These are phyloP conservation scores for Elongisporangium prolatum DNA, from an alignment of 352 stramenopile genomes.

Conservation along the genomic window DNA sequence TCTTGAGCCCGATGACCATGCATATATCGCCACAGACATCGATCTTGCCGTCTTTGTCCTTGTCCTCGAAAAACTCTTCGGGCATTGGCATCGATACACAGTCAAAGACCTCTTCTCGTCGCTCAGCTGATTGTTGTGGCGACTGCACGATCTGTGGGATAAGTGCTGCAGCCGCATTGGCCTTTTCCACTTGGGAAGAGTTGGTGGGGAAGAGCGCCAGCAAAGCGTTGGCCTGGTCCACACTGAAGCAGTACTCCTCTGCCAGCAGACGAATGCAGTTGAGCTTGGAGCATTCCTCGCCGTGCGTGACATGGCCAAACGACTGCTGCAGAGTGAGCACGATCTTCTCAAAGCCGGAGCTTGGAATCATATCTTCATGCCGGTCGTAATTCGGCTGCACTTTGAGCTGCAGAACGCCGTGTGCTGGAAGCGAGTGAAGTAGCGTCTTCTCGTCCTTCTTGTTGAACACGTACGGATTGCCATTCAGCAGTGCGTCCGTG, in stretches of 20 bases:
- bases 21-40: conserved; percentile 78
- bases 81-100: conserved; percentile 54
- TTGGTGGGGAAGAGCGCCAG: conserved; percentile 55
- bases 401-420: conserved; percentile 46
- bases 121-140: conserved; percentile 4
- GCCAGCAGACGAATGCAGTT: conserved; percentile 58
- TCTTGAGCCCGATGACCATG: conserved; percentile 62
- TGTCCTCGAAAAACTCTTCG: conserved; percentile 73
- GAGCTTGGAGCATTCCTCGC: conserved; percentile 53
- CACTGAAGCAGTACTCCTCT: conserved; percentile 56
- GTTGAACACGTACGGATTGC: conserved; percentile 38
- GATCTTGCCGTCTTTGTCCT: conserved; percentile 76
- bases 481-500: conserved; percentile 43
- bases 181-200: conserved; percentile 69
- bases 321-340: conserved; percentile 37
- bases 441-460: conserved; percentile 55
- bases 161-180: conserved; percentile 46
- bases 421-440: conserved; percentile 27
- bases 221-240: conserved; percentile 49
- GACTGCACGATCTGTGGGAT: conserved; percentile 56
- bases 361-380: conserved; percentile 43
- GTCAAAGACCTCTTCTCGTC: conserved; percentile 39
- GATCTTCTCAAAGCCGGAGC: conserved; percentile 29
- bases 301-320: conserved; percentile 36
- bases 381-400: conserved; percentile 58